Evolutionary conservation across 2,329 filamentous ascomycete genomes (phyloP), one percentile per base, ranked within the genome.

Genomic region (Botrytis medusae): DNA sequence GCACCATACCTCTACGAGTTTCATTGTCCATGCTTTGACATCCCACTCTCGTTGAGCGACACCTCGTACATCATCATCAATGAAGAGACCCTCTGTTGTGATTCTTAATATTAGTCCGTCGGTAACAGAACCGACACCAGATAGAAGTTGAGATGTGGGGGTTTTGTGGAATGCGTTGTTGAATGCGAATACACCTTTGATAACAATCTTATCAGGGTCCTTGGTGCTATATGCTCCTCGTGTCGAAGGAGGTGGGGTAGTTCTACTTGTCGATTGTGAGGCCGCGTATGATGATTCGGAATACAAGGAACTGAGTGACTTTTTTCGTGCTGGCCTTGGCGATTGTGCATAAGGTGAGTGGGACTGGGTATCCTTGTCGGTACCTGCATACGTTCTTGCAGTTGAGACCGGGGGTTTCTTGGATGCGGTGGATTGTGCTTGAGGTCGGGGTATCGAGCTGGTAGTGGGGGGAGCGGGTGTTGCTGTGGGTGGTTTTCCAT

Each of bases 11-110:
- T 98, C 96, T 82, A 97, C 90, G 77, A 92, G 85, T 84, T 97
- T 98, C 83, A 99, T 88, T 61, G 94, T 97, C 96, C 96, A 98
- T 40, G 95, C 95, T 83, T 98, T 98, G 80, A 98, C 90, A 82
- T 99, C 96, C 96, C 96, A 99, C 84, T 99, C 96, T 74, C 96
- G 90, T 83, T 98, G 94, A n/a, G 93, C 91, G 25, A 98, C 93
- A 75, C 91, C 90, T 62, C 95, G 91, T 70, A 98, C 89, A 82
- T 98, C 96, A 82, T 99, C 96, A 81, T 99, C 96, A 80, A 99
- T 96, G 83, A 98, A 98, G 71, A 98, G 87, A 29, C 96, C 96
- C 82, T 97, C 95, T 1, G 94, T 97, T 18, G 93, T 95, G 80
- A 98, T 96, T 69, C 93, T 92, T 75, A 99, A 87, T 75, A 98